Conservation (phyloP, 129 eudicot genomes). For the Rutidosis leptorrhynchoides region DNA sequence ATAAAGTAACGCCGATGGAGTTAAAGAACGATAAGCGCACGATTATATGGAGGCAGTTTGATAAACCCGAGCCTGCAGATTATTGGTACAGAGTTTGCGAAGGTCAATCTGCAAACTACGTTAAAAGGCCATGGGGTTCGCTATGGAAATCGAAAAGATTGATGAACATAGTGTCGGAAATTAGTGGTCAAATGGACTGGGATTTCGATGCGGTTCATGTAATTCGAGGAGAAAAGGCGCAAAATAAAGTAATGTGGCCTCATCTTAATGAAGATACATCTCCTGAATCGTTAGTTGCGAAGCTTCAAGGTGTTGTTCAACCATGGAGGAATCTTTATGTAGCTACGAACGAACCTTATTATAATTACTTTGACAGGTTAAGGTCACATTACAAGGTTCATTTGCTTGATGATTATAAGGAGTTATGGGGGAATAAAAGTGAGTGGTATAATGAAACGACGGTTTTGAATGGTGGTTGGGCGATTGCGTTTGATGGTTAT, state of each 20-base stretch:
- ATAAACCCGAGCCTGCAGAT: conserved; percentile 84
- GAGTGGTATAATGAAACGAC: conserved; percentile 94
- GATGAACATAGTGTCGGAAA: conserved; percentile 91
- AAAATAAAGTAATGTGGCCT: conserved; percentile 82
- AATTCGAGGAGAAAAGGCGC: conserved; percentile 85
- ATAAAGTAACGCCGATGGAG: conserved; percentile 82
- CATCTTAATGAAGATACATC: conserved; percentile 86
- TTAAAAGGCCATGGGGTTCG: conserved; percentile 86
- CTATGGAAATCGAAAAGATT: conserved; percentile 93
- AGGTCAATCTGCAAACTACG: conserved; percentile 62
- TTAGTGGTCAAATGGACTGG: conserved; percentile 97
- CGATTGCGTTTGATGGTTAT: conserved; percentile 82
- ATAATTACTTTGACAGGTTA: conserved; percentile 77
- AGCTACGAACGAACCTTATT: conserved; percentile 88
- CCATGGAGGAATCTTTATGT: conserved; percentile 92
- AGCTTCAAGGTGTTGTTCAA: conserved; percentile 59
- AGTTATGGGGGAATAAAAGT: conserved; percentile 80
- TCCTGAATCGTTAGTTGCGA: conserved; percentile 73
- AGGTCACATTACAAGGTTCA: conserved; percentile 91
- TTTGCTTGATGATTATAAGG: conserved; percentile 84
- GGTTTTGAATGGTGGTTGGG: conserved; percentile 42
- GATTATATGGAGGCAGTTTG: conserved; percentile 85
- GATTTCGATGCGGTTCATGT: conserved; percentile 97
- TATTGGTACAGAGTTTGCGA: conserved; percentile 98
- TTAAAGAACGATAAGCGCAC: conserved; percentile 71